Base-by-base conservation (phyloP, 306 rosid species). In the Ochetophila trinervis region DNA sequence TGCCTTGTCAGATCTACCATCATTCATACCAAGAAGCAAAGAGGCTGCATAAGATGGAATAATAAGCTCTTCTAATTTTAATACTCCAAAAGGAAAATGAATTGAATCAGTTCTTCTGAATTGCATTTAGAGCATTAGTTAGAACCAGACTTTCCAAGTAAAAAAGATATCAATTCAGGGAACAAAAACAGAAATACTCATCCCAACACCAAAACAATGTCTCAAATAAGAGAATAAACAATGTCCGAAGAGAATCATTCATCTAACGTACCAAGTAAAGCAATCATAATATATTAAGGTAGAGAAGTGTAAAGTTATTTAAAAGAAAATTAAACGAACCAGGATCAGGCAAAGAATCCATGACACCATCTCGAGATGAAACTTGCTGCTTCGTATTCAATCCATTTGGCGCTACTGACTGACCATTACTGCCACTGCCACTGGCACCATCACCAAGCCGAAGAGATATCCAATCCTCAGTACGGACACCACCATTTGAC, bases 391-490 rank as follows among this genome's bases (percentile, higher is more conserved):
- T 80, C 5, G 90, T 65, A 77, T 66, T 75, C 73, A 85, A 77
- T 66, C 78, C 91, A 81, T 77, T 84, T 70, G 85, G 66, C 21
- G 84, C 42, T 2, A 84, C 75, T 40, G 82, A 65, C 48, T 82
- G 83, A 17, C 81, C 87, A 60, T 82, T 90, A 77, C 67, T 65
- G 69, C 86, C 86, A 77, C 67, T 65, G 69, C 86, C 86, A 76
- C 78, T 57, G 10, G 86, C 76, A 72, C 86, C 84, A 45, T 79
- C 99, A 53, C 99, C 99, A 75, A 94, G 95, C 68, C 95, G 78
- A 59, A 94, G 91, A 76, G 99, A 88, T 65, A 88, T 82, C 99
- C 99, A 94, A 65, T 90, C 97, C 53, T 90, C 97, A 6, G 77
- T 75, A 57, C 79, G 86, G 62, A 81, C 91, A 59, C 96, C 91